phyloP scores from a whole-genome alignment of 2,329 filamentous ascomycete genomes.

The Beauveria sp. region DNA sequence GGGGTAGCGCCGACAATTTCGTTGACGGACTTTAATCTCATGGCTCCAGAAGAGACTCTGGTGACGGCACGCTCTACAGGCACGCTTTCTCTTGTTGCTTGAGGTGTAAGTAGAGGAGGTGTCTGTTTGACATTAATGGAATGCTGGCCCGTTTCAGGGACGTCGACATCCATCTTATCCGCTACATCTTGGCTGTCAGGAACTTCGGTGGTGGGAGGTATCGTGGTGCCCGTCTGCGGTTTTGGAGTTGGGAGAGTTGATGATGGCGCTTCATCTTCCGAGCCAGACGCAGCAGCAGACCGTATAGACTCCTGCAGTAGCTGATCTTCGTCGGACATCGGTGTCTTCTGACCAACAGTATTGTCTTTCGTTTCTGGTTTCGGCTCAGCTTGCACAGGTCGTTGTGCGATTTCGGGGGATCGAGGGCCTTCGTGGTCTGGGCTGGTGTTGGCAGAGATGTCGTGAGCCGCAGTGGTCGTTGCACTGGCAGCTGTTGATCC shows the following conservation, averaged over 20 bases:
- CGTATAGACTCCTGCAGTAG: conserved; percentile 35
- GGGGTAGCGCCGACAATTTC: conserved; percentile 60
- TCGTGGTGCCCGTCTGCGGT: neutral
- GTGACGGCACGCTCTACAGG: conserved; percentile 52
- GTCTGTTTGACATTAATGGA: conserved; percentile 4
- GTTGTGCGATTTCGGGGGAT: conserved; percentile 38
- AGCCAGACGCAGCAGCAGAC: conserved; percentile 19
- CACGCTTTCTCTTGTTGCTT: conserved; percentile 13
- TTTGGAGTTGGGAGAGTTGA: neutral
- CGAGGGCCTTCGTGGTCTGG: conserved; percentile 60
- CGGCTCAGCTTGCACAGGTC: conserved; percentile 22
- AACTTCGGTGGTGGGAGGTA: conserved; percentile 19
- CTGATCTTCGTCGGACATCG: conserved; percentile 34
- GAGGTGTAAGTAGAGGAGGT: conserved; percentile 10
- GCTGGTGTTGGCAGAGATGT: conserved; percentile 66
- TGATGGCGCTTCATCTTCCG: conserved; percentile 7
- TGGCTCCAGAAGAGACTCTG: conserved; percentile 60
- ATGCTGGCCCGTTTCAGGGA: conserved; percentile 14
- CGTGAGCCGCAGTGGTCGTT: conserved; percentile 61
- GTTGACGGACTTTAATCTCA: conserved; percentile 64
- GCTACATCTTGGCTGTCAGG: conserved; percentile 28
- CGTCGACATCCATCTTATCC: conserved; percentile 29
- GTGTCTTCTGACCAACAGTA: conserved; percentile 25
- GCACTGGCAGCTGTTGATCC: conserved; percentile 66
- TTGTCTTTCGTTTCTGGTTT: conserved; percentile 27